Evolutionary conservation across 2,329 filamentous ascomycete species (phyloP).

Genomic region (Phialemonium atrogriseum): DNA sequence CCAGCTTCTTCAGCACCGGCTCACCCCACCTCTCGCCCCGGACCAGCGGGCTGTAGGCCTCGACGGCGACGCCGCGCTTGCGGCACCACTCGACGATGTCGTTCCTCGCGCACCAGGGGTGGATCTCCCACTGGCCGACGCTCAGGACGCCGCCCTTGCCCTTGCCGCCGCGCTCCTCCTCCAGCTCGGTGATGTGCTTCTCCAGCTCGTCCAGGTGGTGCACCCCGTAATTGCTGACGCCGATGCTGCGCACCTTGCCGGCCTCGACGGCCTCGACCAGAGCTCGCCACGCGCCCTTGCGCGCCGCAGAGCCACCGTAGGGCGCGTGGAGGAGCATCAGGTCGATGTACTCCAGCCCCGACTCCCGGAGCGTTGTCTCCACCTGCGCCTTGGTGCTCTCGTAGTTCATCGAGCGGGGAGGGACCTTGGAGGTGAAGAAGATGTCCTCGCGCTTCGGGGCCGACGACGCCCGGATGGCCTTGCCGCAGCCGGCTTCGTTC

Average conservation of each 20-base stretch:
- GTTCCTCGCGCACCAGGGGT: slow-evolving; percentile 75
- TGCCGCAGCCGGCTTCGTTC: slow-evolving; percentile 42
- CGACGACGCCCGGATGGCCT: slow-evolving; percentile 29
- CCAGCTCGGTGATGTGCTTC: slow-evolving; percentile 50
- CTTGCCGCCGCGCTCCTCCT: slow-evolving; percentile 49
- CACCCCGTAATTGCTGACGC: slow-evolving; percentile 58
- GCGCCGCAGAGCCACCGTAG: slow-evolving; percentile 44
- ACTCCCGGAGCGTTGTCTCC: slow-evolving; percentile 51
- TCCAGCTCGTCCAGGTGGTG: slow-evolving; percentile 55
- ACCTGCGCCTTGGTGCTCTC: slow-evolving; percentile 56
- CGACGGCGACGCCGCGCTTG: slow-evolving; percentile 51
- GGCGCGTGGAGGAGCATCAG: slow-evolving; percentile 56
- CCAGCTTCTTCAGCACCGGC: slow-evolving; percentile 52
- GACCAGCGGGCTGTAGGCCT: slow-evolving; percentile 56
- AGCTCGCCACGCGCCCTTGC: slow-evolving; percentile 54
- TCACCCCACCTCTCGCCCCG: slow-evolving; percentile 65
- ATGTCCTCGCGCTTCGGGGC: slow-evolving; percentile 36
- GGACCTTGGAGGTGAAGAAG: slow-evolving; percentile 50
- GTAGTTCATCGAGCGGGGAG: slow-evolving; percentile 43
- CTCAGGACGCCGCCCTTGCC: slow-evolving; percentile 66
- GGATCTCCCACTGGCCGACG: slow-evolving; percentile 83
- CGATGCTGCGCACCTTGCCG: slow-evolving; percentile 53
- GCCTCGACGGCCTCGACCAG: slow-evolving; percentile 56
- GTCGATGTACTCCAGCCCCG: slow-evolving; percentile 59
- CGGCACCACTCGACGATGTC: slow-evolving; percentile 75